A percentile compares a stretch with the other conserved stretches of the same genome.
Evolutionary conservation across 495 filamentous ascomycete genomes (phyloP).

Genomic region (Cercophora samala): DNA sequence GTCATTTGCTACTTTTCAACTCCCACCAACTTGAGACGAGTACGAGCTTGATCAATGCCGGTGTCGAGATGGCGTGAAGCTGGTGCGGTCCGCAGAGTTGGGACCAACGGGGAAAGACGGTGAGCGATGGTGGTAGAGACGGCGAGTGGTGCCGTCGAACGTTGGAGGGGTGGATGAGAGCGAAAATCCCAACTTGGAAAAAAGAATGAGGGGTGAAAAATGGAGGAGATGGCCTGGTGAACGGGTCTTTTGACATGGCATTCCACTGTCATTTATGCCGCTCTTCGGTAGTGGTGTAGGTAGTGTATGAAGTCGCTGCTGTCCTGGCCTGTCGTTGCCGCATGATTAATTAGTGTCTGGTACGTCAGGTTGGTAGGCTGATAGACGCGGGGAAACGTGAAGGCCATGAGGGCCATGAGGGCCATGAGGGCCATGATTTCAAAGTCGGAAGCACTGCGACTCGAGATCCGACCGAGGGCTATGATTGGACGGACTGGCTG

Average conservation of each 20-base stretch:
- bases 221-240: background rate
- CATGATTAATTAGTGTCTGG: too few relatives aligned
- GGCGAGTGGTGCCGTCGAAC: background rate
- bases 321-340: conserved; percentile 1
- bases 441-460: conserved; percentile 7
- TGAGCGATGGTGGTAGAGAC: background rate
- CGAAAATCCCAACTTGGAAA: background rate
- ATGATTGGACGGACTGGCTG: conserved; percentile 10
- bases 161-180: background rate
- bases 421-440: too few relatives aligned
- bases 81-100: background rate
- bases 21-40: background rate
- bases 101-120: background rate
- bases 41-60: background rate
- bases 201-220: background rate
- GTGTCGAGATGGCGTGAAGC: conserved; percentile 1
- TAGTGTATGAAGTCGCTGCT: background rate
- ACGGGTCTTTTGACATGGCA: background rate
- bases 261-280: background rate
- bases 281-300: background rate
- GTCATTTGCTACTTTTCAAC: conserved; percentile 23
- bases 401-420: too few relatives aligned
- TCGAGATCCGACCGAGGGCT: conserved; percentile 2
- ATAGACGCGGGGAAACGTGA: conserved; percentile 6
- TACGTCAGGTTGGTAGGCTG: background rate